These are phyloP conservation scores for Salinomyces thailandicus DNA, from an alignment of 2,329 filamentous ascomycete species.

Conservation along the genomic window DNA sequence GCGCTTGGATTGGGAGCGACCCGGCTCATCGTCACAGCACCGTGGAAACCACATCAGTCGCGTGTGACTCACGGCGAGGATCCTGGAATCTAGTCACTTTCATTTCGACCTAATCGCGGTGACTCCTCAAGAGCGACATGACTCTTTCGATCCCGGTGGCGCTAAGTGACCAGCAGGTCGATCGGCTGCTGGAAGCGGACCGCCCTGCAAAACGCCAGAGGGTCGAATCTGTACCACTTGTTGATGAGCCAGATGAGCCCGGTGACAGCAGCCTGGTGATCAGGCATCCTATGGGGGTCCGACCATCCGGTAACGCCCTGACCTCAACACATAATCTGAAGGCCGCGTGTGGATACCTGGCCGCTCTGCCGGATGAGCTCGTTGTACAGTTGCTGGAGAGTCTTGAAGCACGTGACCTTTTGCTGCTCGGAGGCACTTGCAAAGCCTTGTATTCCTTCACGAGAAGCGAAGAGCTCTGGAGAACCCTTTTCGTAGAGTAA, in stretches of 20 bases:
- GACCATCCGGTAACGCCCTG: slow-evolving; percentile 76
- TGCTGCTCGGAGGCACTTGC: slow-evolving; percentile 64
- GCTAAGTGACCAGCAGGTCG: neutral
- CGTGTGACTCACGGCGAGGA: too few relatives aligned
- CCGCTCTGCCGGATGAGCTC: slow-evolving; percentile 67
- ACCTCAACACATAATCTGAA: slow-evolving; percentile 58
- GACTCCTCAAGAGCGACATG: slow-evolving; percentile 7
- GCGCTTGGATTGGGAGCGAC: too few relatives aligned
- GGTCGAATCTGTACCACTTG: slow-evolving; percentile 1
- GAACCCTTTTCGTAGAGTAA: slow-evolving; percentile 73
- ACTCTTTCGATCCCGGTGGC: slow-evolving; percentile 9
- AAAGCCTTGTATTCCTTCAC: slow-evolving; percentile 80
- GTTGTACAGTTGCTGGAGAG: slow-evolving; percentile 65
- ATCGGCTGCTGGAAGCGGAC: slow-evolving; percentile 3
- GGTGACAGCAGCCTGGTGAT: slow-evolving; percentile 43
- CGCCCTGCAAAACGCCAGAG: slow-evolving; percentile 5
- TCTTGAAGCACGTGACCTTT: slow-evolving; percentile 53
- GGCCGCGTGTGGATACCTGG: slow-evolving; percentile 53
- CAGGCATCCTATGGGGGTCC: slow-evolving; percentile 71
- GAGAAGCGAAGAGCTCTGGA: slow-evolving; percentile 79
- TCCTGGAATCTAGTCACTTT: too few relatives aligned
- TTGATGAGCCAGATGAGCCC: neutral
- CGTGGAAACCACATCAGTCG: too few relatives aligned
- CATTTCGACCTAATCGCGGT: too few relatives aligned
- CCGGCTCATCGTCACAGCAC: too few relatives aligned